Evolutionary conservation across 805 yeast genomes (phyloP).

Genomic region (Isabelozyma heimii): DNA sequence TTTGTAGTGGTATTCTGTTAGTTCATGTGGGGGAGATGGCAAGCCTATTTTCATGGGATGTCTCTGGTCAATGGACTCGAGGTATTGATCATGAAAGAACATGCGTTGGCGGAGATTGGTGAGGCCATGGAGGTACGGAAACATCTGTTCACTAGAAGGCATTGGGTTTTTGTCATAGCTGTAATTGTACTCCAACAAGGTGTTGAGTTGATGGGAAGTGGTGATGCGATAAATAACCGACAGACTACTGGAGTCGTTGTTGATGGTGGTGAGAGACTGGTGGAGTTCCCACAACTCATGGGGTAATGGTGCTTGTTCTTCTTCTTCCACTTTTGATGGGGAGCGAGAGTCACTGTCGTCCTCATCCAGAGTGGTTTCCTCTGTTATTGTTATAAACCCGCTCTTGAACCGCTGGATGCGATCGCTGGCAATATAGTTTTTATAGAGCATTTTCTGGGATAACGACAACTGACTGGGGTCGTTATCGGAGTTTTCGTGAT

Average conservation of each 20-base stretch:
- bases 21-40: conserved; percentile 1
- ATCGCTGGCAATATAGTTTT: not conserved
- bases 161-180: conserved; percentile 8
- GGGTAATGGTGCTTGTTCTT: too few relatives aligned
- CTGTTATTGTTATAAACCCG: not conserved
- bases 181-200: conserved; percentile 15
- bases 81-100: conserved; percentile 19
- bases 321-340: too few relatives aligned
- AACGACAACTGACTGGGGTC: not conserved
- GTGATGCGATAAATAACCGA: conserved; percentile 5
- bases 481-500: not conserved
- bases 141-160: conserved; percentile 14
- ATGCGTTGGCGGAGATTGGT: conserved; percentile 22
- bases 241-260: not conserved
- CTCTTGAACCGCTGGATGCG: not conserved
- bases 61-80: not conserved
- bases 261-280: not conserved
- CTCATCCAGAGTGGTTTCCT: not conserved
- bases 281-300: not conserved
- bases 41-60: not conserved
- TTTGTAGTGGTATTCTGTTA: conserved; percentile 1
- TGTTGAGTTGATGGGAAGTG: conserved; percentile 9
- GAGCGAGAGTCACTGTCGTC: not conserved
- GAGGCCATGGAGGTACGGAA: conserved; percentile 37
- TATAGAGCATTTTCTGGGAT: not conserved